Base-by-base conservation (phyloP, 768 basidiomycete species). In the Serendipita sp. region DNA sequence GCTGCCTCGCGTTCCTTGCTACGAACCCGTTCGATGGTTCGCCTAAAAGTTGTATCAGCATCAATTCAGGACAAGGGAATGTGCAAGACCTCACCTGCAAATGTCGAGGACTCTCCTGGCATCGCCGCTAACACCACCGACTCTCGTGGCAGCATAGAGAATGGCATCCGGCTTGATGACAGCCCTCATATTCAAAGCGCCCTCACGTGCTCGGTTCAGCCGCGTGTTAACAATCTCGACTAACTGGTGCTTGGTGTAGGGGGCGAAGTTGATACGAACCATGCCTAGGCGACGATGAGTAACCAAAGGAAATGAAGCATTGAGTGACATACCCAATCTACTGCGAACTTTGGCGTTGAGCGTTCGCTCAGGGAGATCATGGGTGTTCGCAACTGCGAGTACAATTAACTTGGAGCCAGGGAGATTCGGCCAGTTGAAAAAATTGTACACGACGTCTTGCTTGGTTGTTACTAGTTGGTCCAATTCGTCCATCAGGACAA, bases 351-450 rank as follows among this genome's bases (percentile, higher is more conserved):
- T 84, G 0, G 92, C 92, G 2, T 80, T 86, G 83, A 99, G 87
- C 11, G 88, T 88, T 48, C 95, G 79, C 72, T 98, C 95, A 0
- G 96, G 96, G 61, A 98, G 78, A 69, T 98, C 95, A 89, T 96
- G 95, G 31, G 95, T 93, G 70, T 98, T 99, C 4, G 96, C 96
- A 0, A 99, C 93, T 0, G 96, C 95, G 60, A 99, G 81, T 1
- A 99, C 96, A 60, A 97, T 84, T 3, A 99, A 80, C 71, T 88
- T 90, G 63, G 91, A 93, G 20, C 83, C 84, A 0, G 81, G 78
- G 60, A 96, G 76, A 2, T 93, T 95, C 1, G 96, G 96, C 95
- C 96, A 99, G 71, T 99, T 98, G 79, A 98, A 98, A 74, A 99
- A 98, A 70, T 97, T 97, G 74, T 99, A 99, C 22, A 99, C 88